Conservation (phyloP, 1,139 yeast species). For the Diutina sp. region DNA sequence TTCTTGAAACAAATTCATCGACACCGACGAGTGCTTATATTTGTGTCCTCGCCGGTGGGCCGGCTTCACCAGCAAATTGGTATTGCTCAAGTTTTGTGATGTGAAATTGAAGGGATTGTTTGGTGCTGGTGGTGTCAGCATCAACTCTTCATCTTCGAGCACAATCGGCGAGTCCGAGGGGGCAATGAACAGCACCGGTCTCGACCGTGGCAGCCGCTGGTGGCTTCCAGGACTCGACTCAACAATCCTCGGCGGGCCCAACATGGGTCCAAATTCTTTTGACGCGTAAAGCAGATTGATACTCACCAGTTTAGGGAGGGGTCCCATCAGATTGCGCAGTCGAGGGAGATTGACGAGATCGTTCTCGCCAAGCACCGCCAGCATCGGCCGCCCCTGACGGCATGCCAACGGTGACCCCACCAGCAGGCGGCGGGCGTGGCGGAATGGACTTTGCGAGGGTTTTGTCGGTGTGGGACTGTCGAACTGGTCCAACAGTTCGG, state of each 20-base stretch:
- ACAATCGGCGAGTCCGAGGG: not conserved
- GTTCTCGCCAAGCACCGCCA: not conserved
- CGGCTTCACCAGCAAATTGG: slow-evolving; percentile 29
- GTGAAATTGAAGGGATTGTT: slow-evolving; percentile 37
- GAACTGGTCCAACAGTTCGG: not conserved
- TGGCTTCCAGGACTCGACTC: not conserved
- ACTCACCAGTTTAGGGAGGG: not conserved
- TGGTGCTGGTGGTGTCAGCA: not conserved
- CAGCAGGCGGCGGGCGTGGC: not conserved
- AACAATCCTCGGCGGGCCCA: not conserved
- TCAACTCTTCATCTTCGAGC: not conserved
- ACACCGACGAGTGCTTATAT: slow-evolving; percentile 93
- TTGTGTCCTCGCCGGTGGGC: slow-evolving; percentile 89
- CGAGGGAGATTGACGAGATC: not conserved
- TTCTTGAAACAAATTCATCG: slow-evolving; percentile 91
- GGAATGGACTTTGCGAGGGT: not conserved
- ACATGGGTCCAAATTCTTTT: not conserved
- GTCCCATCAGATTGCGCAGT: not conserved
- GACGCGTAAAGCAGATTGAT: not conserved
- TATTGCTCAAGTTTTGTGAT: slow-evolving; percentile 22
- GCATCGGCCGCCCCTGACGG: not conserved
- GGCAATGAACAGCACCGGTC: slow-evolving; percentile 1
- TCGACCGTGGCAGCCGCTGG: not conserved
- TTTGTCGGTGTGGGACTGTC: not conserved
- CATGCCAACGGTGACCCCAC: not conserved